Evolutionary conservation across 768 basidiomycete species (phyloP).

Genomic region (Russula dissimulans): DNA sequence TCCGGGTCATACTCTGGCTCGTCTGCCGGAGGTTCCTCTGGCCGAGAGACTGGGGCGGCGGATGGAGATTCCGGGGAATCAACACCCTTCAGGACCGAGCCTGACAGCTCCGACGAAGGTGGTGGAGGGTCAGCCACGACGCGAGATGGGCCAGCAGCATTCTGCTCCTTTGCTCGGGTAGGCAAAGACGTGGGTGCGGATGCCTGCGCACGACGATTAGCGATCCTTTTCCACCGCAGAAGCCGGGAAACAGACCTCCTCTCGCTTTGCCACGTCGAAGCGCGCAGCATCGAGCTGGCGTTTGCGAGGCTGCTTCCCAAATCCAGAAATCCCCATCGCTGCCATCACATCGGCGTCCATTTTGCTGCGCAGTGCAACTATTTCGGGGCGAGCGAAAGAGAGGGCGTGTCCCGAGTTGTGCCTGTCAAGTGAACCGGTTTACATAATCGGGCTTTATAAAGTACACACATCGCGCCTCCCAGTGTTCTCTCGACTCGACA

Average conservation of each 20-base stretch:
- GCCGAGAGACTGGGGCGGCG: constrained; percentile 6
- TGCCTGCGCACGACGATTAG: background rate
- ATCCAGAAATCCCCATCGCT: constrained; percentile 77
- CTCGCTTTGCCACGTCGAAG: constrained; percentile 68
- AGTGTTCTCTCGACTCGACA: background rate
- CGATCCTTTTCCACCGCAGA: background rate
- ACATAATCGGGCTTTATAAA: constrained; percentile 15
- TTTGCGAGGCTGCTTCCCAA: constrained; percentile 66
- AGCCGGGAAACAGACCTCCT: constrained; percentile 27
- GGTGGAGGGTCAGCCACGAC: constrained; percentile 19
- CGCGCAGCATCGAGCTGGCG: constrained; percentile 63
- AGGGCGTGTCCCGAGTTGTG: background rate
- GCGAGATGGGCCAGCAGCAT: constrained; percentile 22
- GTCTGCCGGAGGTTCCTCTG: constrained; percentile 8
- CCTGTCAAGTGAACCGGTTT: background rate
- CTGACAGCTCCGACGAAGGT: background rate
- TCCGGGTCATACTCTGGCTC: constrained; percentile 32
- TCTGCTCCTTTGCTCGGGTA: constrained; percentile 21
- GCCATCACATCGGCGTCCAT: constrained; percentile 64
- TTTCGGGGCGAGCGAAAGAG: background rate
- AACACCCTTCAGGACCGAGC: background rate
- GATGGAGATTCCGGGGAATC: background rate
- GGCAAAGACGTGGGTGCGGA: background rate
- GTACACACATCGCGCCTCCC: background rate
- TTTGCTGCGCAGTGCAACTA: background rate